Percentiles rank a stretch among this genome's conserved stretches.
Evolutionary conservation across 305 asterid species (phyloP).

Genomic region (Solanum chacoense): DNA sequence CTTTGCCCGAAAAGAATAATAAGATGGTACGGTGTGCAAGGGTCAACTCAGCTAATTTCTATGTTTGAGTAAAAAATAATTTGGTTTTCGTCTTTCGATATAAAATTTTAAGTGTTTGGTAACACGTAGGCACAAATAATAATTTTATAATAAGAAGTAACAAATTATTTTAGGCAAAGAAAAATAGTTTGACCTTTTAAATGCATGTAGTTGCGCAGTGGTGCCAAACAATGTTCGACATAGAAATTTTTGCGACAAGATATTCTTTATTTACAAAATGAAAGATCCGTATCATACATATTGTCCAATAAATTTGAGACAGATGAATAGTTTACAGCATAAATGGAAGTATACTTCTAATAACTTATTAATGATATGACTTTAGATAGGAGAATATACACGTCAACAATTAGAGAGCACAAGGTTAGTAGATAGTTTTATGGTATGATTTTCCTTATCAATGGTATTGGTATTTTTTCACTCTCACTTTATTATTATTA

Average conservation of each 20-base stretch:
- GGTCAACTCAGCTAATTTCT: not conserved
- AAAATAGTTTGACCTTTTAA: not conserved
- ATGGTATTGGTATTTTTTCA: not conserved
- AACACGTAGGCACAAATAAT: not conserved
- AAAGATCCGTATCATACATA: not conserved
- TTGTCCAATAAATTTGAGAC: not conserved
- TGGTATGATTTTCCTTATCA: not conserved
- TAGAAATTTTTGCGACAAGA: not conserved
- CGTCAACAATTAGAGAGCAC: fast-evolving
- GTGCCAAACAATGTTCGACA: not conserved
- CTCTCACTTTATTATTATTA: not conserved
- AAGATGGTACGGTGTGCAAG: not conserved
- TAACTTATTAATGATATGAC: not conserved
- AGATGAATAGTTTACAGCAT: not conserved
- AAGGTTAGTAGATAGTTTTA: fast-evolving
- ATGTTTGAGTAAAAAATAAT: not conserved
- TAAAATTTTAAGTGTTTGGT: not conserved
- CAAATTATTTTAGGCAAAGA: too few relatives aligned
- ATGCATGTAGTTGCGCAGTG: not conserved
- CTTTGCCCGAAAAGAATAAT: not conserved
- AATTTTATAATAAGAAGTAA: not conserved
- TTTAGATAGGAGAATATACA: not conserved
- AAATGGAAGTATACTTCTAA: not conserved
- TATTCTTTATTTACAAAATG: not conserved
- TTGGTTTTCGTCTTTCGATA: not conserved